These are phyloP conservation scores for Sporothrix humicola DNA, from an alignment of 2,329 filamentous ascomycete species.

Conservation along the genomic window DNA sequence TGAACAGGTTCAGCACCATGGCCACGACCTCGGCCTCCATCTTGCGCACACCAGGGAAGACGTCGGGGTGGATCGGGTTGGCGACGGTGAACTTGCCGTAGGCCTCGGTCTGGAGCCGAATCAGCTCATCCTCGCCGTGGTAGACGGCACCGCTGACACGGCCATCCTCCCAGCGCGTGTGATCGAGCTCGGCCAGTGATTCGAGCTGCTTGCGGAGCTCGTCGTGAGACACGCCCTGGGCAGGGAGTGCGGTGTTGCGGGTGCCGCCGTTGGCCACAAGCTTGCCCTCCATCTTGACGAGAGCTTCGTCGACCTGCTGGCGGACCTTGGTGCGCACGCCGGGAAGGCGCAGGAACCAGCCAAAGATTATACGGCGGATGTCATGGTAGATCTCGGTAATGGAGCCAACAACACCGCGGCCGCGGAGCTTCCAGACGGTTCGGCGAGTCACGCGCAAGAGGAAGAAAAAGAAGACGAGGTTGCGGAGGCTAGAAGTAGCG, in stretches of 20 bases:
- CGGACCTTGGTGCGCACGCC: constrained; percentile 86
- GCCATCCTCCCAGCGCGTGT: constrained; percentile 96
- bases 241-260: constrained; percentile 77
- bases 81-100: constrained; percentile 93
- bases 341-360: constrained; percentile 82
- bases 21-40: constrained; percentile 99
- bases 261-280: constrained; percentile 72
- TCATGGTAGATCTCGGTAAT: constrained; percentile 74
- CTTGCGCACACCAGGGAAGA: constrained; percentile 96
- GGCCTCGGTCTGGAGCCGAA: constrained; percentile 87
- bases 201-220: constrained; percentile 80
- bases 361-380: constrained; percentile 76
- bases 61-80: constrained; percentile 97
- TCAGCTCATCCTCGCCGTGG: constrained; percentile 82
- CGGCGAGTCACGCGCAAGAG: constrained; percentile 81
- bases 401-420: constrained; percentile 84
- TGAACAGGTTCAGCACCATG: constrained; percentile 91
- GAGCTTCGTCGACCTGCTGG: constrained; percentile 78
- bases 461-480: constrained; percentile 88
- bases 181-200: constrained; percentile 81
- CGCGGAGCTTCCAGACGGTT: constrained; percentile 81
- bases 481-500: constrained; percentile 66
- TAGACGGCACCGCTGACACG: constrained; percentile 95
- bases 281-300: constrained; percentile 81
- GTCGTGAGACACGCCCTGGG: constrained; percentile 81